These are phyloP conservation scores for Fomitopsis pulvina DNA, from an alignment of 768 basidiomycete species.

Conservation along the genomic window DNA sequence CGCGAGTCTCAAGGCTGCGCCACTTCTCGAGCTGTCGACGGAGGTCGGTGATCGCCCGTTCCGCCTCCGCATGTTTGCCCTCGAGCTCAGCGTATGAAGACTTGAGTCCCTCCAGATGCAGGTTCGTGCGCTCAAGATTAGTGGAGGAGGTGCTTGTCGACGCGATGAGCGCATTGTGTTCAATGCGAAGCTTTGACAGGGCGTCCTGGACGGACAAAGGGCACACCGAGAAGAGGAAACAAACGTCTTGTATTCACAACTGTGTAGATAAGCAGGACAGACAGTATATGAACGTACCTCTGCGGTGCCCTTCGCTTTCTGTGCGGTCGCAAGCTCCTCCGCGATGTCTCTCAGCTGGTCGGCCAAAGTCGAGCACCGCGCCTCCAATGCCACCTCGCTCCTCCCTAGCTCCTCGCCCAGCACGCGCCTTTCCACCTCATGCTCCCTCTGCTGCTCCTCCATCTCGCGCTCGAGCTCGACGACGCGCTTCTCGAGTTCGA, in stretches of 20 bases:
- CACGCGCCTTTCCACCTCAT: slow-evolving; percentile 38
- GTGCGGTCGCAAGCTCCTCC: slow-evolving; percentile 31
- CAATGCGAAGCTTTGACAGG: slow-evolving; percentile 39
- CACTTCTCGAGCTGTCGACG: slow-evolving; percentile 63
- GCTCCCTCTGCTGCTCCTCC: slow-evolving; percentile 26
- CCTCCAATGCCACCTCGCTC: slow-evolving; percentile 23
- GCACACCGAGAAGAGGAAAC: not conserved
- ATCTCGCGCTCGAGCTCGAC: slow-evolving; percentile 45
- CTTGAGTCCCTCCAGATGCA: slow-evolving; percentile 54
- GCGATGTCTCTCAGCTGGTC: slow-evolving; percentile 34
- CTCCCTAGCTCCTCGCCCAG: slow-evolving; percentile 25
- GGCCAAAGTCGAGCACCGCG: slow-evolving; percentile 26
- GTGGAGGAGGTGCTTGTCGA: slow-evolving; percentile 38
- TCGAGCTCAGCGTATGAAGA: slow-evolving; percentile 49
- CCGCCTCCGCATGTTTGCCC: slow-evolving; percentile 49
- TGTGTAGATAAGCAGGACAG: slow-evolving; percentile 1
- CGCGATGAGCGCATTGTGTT: slow-evolving; percentile 43
- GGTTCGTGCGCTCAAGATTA: slow-evolving; percentile 48
- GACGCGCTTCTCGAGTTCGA: slow-evolving; percentile 49
- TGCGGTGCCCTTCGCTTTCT: slow-evolving; percentile 37
- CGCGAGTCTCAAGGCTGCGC: slow-evolving; percentile 60
- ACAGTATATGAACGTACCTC: slow-evolving; percentile 14
- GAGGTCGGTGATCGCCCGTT: slow-evolving; percentile 47
- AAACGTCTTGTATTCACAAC: not conserved
- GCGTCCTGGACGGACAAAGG: slow-evolving; percentile 25